phyloP scores from a whole-genome alignment of 2,329 filamentous ascomycete species.

The Colletotrichum higginsianum region DNA sequence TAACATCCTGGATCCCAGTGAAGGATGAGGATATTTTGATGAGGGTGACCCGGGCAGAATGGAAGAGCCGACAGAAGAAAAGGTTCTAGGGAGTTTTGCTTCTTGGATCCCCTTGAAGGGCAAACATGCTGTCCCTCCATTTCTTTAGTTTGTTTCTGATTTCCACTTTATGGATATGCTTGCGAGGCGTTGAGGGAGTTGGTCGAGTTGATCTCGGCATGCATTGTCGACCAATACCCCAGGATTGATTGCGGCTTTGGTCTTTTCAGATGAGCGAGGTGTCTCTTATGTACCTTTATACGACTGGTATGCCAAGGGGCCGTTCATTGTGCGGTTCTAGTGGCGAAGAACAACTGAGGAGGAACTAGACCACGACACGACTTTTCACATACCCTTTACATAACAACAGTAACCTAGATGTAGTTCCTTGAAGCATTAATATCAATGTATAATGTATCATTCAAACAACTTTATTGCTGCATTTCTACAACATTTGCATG shows the following conservation, averaged over 20 bases:
- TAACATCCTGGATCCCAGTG: constrained; percentile 94
- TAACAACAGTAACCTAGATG: constrained; percentile 6
- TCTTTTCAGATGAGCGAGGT: constrained; percentile 6
- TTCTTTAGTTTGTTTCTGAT: constrained; percentile 9
- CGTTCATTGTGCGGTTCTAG: not conserved
- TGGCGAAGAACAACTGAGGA: constrained; percentile 5
- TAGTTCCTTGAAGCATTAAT: constrained; percentile 1
- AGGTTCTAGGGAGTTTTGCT: constrained; percentile 49
- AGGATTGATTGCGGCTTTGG: constrained; percentile 10
- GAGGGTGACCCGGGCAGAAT: constrained; percentile 90
- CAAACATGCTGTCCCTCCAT: not conserved
- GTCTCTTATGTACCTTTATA: constrained; percentile 14
- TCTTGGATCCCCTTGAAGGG: constrained; percentile 16
- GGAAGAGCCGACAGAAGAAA: constrained; percentile 74
- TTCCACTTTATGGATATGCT: constrained; percentile 22
- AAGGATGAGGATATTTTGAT: constrained; percentile 95
- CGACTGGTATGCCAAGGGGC: not conserved
- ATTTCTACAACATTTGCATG: not conserved
- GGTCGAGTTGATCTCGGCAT: constrained; percentile 23
- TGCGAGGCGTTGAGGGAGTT: constrained; percentile 37
- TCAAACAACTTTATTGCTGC: not conserved
- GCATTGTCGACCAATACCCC: constrained; percentile 33
- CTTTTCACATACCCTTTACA: constrained; percentile 32
- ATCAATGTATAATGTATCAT: constrained; percentile 38
- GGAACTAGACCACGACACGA: constrained; percentile 15